Conservation (phyloP, 2,329 filamentous ascomycete genomes). For the Fusarium sp. region DNA sequence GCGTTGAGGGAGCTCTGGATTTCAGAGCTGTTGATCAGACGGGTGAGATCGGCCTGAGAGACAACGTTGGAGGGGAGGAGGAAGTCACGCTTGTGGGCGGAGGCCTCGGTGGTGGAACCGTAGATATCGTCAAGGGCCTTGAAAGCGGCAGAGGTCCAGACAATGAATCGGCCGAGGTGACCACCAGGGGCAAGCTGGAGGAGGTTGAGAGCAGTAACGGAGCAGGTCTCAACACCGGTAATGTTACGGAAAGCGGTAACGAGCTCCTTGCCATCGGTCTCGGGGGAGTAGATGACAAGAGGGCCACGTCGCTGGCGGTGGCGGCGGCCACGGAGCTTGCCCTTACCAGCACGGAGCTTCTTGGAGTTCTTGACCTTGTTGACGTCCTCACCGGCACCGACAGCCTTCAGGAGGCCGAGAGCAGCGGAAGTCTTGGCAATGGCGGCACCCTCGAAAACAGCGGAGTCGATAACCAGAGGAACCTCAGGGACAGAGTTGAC, state of each 20-base stretch:
- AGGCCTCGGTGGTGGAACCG: conserved; percentile 89
- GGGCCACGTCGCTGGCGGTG: conserved; percentile 98
- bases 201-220: conserved; percentile 95
- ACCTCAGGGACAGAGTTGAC: conserved; percentile 93
- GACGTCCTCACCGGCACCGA: conserved; percentile 90
- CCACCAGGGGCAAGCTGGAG: conserved; percentile 99
- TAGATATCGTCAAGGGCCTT: conserved; percentile 97
- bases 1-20: conserved; percentile 95
- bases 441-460: conserved; percentile 82
- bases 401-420: conserved; percentile 85
- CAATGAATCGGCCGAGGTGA: conserved; percentile 97
- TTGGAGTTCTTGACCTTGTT: conserved; percentile 96
- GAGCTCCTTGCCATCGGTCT: conserved; percentile 94
- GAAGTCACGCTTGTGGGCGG: conserved; percentile 98
- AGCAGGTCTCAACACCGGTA: conserved; percentile 94
- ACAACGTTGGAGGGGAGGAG: conserved; percentile 92
- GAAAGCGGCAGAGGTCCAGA: conserved; percentile 99
- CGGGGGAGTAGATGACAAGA: conserved; percentile 96
- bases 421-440: conserved; percentile 91
- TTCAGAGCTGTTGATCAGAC: conserved; percentile 99
- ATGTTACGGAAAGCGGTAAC: conserved; percentile 98
- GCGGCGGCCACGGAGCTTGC: conserved; percentile 96
- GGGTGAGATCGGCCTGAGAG: conserved; percentile 92
- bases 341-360: conserved; percentile 98
- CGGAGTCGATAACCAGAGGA: conserved; percentile 93